These are phyloP conservation scores for Rhododendron molle DNA, from an alignment of 148 eudicot genomes.

Conservation along the genomic window DNA sequence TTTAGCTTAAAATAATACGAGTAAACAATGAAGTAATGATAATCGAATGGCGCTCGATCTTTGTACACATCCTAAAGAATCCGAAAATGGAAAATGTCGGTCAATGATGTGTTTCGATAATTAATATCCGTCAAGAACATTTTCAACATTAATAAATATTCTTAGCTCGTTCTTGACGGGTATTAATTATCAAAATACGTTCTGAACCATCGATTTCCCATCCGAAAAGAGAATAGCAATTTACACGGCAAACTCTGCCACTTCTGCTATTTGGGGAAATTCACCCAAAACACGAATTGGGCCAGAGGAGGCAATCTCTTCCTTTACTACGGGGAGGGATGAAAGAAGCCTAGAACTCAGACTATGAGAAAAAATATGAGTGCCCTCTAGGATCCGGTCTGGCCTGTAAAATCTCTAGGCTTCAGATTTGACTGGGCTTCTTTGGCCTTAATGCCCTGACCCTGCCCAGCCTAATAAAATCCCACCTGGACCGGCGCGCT, in stretches of 20 bases:
- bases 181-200: too few species aligned
- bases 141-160: too few species aligned
- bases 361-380: neutral
- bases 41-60: neutral
- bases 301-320: neutral
- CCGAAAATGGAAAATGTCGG: too few species aligned
- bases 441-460: neutral
- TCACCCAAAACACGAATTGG: neutral
- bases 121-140: too few species aligned
- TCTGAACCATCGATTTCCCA: too few species aligned
- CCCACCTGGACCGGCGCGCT: neutral
- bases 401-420: conserved; percentile 8
- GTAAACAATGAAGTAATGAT: too few species aligned
- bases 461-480: neutral
- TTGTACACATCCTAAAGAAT: neutral
- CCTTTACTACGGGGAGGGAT: too few species aligned
- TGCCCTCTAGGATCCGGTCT: conserved; percentile 10
- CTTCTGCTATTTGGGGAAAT: neutral
- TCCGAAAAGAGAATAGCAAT: too few species aligned
- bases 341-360: neutral
- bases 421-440: conserved; percentile 7
- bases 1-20: too few species aligned
- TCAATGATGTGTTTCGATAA: too few species aligned
- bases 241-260: neutral
- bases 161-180: too few species aligned